phyloP scores from a whole-genome alignment of 768 basidiomycete species.

The Neoboletus subvelutipes region DNA sequence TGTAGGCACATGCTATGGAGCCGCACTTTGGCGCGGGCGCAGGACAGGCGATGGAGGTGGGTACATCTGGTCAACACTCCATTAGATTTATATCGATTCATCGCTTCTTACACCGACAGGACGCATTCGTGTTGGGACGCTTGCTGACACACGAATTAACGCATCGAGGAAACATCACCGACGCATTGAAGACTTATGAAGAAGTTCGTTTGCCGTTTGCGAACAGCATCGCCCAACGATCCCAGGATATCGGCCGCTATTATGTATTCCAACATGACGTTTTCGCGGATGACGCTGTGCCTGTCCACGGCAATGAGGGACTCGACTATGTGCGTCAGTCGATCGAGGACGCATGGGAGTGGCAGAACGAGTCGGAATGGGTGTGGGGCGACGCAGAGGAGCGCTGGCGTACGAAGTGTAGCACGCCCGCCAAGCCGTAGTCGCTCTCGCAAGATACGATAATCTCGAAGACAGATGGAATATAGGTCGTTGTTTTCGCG shows the following conservation, averaged over 20 bases:
- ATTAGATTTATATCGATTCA: neutral
- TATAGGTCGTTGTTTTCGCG: too few species aligned
- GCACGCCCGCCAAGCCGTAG: neutral
- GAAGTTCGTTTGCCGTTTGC: constrained; percentile 32
- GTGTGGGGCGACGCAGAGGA: constrained; percentile 14
- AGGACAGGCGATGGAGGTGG: constrained; percentile 51
- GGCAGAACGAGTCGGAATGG: constrained; percentile 11
- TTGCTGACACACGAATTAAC: constrained; percentile 27
- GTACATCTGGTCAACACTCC: neutral
- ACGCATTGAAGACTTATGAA: constrained; percentile 35
- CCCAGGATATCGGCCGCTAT: constrained; percentile 22
- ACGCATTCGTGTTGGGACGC: constrained; percentile 32
- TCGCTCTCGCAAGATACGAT: neutral
- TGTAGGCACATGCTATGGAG: constrained; percentile 47
- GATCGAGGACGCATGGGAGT: constrained; percentile 21
- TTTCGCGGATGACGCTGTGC: neutral
- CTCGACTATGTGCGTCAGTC: constrained; percentile 7
- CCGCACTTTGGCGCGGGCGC: constrained; percentile 50
- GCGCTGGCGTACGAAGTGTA: neutral
- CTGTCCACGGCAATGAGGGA: constrained; percentile 3
- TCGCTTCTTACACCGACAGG: constrained; percentile 8
- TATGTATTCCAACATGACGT: constrained; percentile 17
- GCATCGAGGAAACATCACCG: constrained; percentile 20
- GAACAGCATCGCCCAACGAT: constrained; percentile 20
- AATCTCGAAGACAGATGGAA: neutral